Evolutionary conservation across 176 grass and related monocot species (phyloP).

Genomic region (Tuctoria greenei): DNA sequence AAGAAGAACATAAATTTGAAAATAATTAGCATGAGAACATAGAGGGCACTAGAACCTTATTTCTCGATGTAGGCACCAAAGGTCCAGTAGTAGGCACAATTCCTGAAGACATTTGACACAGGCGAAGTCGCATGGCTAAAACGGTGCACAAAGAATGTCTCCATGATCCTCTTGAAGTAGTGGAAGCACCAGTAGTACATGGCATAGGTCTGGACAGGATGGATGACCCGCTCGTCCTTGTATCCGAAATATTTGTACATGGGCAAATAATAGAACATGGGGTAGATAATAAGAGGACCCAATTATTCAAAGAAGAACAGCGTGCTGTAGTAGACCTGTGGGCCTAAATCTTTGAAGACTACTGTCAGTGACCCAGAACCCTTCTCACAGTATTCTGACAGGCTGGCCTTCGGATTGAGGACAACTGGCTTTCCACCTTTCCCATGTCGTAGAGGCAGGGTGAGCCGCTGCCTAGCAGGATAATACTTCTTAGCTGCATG

Average conservation of each 20-base stretch:
- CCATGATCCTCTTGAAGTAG: constrained; percentile 94
- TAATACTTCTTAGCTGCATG: constrained; percentile 87
- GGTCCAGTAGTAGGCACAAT: constrained; percentile 97
- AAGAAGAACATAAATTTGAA: no score
- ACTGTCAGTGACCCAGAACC: constrained; percentile 64
- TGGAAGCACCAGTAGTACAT: constrained; percentile 95
- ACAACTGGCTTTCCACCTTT: constrained; percentile 60
- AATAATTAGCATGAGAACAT: no score
- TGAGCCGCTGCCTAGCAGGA: constrained; percentile 81
- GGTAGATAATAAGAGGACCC: constrained; percentile 83
- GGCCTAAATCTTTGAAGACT: constrained; percentile 88
- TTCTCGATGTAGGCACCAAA: constrained; percentile 85
- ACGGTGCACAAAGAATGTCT: constrained; percentile 92
- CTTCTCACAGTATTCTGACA: constrained; percentile 79
- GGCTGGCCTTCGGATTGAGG: constrained; percentile 61
- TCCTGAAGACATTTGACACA: constrained; percentile 80
- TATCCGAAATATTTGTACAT: constrained; percentile 89
- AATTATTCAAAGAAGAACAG: constrained; percentile 96
- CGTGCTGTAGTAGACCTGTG: constrained; percentile 75
- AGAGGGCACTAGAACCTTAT: no score
- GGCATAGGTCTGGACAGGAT: constrained; percentile 86
- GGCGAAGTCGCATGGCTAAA: constrained; percentile 97
- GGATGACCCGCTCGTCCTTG: constrained; percentile 54
- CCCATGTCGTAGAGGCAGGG: constrained; percentile 60
- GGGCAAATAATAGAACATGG: constrained; percentile 83